phyloP scores from a whole-genome alignment of 1,284 basidiomycete genomes.

The Fomitiporia mediterranea region DNA sequence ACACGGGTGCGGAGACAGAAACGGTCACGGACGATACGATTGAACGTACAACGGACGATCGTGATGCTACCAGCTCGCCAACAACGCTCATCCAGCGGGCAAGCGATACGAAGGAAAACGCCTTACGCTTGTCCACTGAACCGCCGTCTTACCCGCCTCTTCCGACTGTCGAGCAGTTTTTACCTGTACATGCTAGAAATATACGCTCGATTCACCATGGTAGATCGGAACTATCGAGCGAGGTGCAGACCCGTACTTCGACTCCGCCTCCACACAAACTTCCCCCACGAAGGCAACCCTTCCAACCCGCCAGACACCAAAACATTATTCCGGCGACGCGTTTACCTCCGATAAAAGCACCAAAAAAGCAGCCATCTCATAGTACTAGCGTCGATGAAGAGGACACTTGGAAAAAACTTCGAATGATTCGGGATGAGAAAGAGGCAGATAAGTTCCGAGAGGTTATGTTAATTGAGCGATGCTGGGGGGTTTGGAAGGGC shows the following conservation, averaged over 20 bases:
- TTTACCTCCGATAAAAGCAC: neutral
- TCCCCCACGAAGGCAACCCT: neutral
- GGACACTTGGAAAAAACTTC: slow-evolving; percentile 72
- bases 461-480: slow-evolving; percentile 57
- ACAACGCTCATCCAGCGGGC: slow-evolving; percentile 13
- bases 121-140: slow-evolving; percentile 9
- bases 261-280: slow-evolving; percentile 7
- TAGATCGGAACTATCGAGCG: slow-evolving; percentile 3
- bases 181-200: slow-evolving; percentile 17
- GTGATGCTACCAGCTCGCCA: slow-evolving; percentile 14
- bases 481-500: slow-evolving; percentile 67
- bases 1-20: slow-evolving; percentile 23
- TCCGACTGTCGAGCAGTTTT: slow-evolving; percentile 16
- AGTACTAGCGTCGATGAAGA: slow-evolving; percentile 40
- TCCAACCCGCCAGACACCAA: neutral
- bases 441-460: slow-evolving; percentile 65
- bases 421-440: slow-evolving; percentile 60
- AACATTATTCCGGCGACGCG: neutral
- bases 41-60: neutral
- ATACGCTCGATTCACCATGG: neutral
- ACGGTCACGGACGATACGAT: slow-evolving; percentile 3
- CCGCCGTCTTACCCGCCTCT: slow-evolving; percentile 14
- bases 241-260: slow-evolving; percentile 1
- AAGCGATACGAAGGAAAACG: slow-evolving; percentile 6
- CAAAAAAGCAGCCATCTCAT: neutral